Conservation (phyloP, 192 early-diverging fungal species). For the Backusella parvicylindrica region DNA sequence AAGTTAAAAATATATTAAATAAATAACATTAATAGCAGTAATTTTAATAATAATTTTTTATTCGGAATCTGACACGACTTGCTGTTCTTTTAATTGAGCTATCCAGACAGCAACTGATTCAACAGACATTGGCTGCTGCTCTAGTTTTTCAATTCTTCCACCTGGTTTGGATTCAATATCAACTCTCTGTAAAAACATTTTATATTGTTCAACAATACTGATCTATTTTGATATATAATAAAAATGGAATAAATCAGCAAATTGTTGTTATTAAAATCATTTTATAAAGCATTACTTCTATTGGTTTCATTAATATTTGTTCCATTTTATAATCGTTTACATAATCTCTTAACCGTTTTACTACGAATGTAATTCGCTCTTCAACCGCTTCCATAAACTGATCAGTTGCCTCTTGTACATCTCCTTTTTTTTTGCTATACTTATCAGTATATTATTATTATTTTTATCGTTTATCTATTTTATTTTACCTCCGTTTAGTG, state of each 20-base stretch:
- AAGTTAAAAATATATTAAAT: neutral
- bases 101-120: slow-evolving; percentile 24
- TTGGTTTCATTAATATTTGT: slow-evolving; percentile 63
- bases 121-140: neutral
- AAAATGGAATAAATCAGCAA: neutral
- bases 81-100: slow-evolving; percentile 16
- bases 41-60: neutral
- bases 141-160: slow-evolving; percentile 6
- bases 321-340: slow-evolving; percentile 77
- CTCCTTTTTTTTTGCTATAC: slow-evolving; percentile 7
- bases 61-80: neutral
- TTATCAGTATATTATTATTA: neutral
- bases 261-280: neutral
- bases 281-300: slow-evolving; percentile 46
- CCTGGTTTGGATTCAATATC: slow-evolving; percentile 9
- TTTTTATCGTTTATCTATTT: neutral
- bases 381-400: slow-evolving; percentile 53
- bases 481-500: slow-evolving; percentile 10
- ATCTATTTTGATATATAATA: neutral
- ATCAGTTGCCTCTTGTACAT: slow-evolving; percentile 37
- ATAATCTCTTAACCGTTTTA: slow-evolving; percentile 63
- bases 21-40: neutral
- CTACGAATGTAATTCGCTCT: slow-evolving; percentile 47
- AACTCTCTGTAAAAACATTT: slow-evolving; percentile 10
- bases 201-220: slow-evolving; percentile 20